phyloP scores from a whole-genome alignment of 1,284 basidiomycete species.

The Cutaneotrichosporon spelunceum region DNA sequence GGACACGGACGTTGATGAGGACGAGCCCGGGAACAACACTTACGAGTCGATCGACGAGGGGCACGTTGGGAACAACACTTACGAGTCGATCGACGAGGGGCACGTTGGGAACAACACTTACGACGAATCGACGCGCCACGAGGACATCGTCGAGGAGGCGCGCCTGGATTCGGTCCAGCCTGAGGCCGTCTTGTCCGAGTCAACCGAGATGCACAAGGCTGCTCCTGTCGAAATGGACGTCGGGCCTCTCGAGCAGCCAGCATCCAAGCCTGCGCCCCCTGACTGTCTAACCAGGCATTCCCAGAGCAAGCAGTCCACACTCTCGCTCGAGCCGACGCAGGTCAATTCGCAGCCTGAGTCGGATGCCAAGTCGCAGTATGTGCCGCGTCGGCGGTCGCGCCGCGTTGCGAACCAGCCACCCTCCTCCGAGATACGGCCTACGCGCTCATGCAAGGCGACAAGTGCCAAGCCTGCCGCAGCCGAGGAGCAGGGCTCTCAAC shows the following conservation, averaged over 20 bases:
- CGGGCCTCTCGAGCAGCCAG: neutral
- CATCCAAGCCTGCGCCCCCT: neutral
- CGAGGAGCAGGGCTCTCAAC: neutral
- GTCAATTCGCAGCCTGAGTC: neutral
- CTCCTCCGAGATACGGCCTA: neutral
- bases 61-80: neutral
- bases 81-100: neutral
- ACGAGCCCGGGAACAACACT: neutral
- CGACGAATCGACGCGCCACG: neutral
- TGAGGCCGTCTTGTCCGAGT: too few relatives aligned
- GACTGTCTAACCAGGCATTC: neutral
- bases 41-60: neutral
- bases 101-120: neutral
- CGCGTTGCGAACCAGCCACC: constrained; percentile 1
- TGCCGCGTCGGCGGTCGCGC: neutral
- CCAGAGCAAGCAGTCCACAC: neutral
- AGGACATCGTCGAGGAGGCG: neutral
- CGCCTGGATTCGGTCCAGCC: neutral
- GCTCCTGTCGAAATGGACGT: neutral
- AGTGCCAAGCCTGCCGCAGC: neutral
- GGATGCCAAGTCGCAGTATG: neutral
- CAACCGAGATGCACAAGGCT: neutral
- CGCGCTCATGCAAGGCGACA: neutral
- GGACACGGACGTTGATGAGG: constrained; percentile 1
- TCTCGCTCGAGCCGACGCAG: neutral